Conservation (phyloP, 768 basidiomycete genomes). For the Coprinellus micaceus region DNA sequence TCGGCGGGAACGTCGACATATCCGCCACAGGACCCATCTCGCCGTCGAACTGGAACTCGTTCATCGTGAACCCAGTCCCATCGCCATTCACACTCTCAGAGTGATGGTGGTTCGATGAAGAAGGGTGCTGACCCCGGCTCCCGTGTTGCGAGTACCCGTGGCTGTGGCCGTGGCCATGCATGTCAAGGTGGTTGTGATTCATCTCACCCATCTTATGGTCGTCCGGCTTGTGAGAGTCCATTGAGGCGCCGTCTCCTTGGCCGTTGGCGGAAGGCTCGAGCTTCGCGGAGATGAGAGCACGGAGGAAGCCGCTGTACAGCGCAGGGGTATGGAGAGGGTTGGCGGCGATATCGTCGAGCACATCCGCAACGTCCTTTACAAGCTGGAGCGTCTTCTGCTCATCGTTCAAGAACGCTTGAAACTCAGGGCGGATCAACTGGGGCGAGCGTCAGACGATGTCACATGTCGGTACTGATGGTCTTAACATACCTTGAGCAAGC, state of each 20-base stretch:
- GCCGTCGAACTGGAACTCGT: conserved; percentile 68
- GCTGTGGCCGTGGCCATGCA: background rate
- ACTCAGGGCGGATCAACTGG: conserved; percentile 81
- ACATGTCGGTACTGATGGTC: background rate
- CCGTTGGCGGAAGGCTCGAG: conserved; percentile 22
- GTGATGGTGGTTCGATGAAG: conserved; percentile 1
- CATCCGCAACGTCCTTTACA: conserved; percentile 77
- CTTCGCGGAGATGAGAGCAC: conserved; percentile 66
- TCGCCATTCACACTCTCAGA: background rate
- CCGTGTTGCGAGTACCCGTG: background rate
- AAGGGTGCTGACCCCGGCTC: background rate
- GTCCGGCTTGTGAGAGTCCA: background rate
- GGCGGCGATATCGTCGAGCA: conserved; percentile 73
- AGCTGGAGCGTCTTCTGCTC: conserved; percentile 68
- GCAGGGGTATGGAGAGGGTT: conserved; percentile 85
- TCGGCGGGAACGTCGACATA: conserved; percentile 84
- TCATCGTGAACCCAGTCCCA: conserved; percentile 20
- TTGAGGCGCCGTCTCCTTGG: background rate
- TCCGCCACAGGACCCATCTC: conserved; percentile 86
- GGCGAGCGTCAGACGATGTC: conserved; percentile 6
- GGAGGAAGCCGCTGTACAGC: conserved; percentile 81
- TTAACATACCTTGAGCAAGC: conserved; percentile 75
- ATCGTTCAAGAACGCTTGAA: conserved; percentile 69
- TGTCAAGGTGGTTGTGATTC: background rate
- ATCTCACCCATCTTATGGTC: background rate